phyloP scores from a whole-genome alignment of 805 yeast genomes.

The Saccharomycopsis fermentans region DNA sequence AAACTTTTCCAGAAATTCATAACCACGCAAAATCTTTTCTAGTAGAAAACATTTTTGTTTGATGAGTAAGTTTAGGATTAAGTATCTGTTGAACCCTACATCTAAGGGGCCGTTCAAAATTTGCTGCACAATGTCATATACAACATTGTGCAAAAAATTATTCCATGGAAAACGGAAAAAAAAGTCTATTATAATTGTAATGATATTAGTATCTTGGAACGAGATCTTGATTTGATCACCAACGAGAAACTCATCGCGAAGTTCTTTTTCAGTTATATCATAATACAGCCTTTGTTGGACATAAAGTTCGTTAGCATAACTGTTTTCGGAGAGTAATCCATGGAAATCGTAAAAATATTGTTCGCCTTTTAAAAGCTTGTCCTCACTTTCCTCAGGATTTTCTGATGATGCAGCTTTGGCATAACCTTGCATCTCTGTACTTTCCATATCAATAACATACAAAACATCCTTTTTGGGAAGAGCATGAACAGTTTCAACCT shows the following conservation, averaged over 20 bases:
- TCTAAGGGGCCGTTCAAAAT: conserved; percentile 66
- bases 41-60: conserved; percentile 41
- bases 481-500: conserved; percentile 15
- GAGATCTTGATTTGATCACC: conserved; percentile 69
- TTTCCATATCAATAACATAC: conserved; percentile 5
- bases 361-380: conserved; percentile 15
- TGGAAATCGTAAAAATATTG: conserved; percentile 20
- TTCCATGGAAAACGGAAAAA: conserved; percentile 74
- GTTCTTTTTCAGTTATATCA: conserved; percentile 23
- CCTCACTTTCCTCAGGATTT: conserved; percentile 1
- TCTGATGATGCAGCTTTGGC: not conserved
- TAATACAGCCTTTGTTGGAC: conserved; percentile 14
- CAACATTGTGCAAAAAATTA: conserved; percentile 77
- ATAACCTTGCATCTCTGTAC: conserved; percentile 7
- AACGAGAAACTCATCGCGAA: conserved; percentile 48
- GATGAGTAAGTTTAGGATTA: conserved; percentile 51
- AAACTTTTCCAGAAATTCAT: conserved; percentile 45
- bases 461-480: not conserved
- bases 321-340: conserved; percentile 9
- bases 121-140: conserved; percentile 75
- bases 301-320: conserved; percentile 25
- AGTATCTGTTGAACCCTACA: conserved; percentile 61
- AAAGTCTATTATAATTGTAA: conserved; percentile 51
- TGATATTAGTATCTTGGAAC: conserved; percentile 51
- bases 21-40: conserved; percentile 54